Conservation (phyloP, 805 yeast species). For the Kurtzmaniella cleridarum region DNA sequence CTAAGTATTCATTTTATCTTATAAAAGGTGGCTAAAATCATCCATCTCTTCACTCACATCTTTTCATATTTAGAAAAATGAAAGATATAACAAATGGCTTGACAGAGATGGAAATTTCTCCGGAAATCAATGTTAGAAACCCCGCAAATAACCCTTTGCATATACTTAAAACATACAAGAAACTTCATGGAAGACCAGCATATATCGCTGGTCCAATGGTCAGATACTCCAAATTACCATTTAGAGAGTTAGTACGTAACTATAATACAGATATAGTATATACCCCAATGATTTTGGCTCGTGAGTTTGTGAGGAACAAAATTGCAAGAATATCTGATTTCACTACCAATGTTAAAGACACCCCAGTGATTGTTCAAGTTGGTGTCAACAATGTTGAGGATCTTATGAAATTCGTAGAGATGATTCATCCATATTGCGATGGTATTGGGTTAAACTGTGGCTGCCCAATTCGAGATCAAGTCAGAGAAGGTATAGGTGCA, state of each 20-base stretch:
- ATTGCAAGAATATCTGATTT: constrained; percentile 82
- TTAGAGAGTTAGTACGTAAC: constrained; percentile 68
- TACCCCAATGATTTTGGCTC: constrained; percentile 93
- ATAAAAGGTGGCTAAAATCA: constrained; percentile 1
- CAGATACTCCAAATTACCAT: constrained; percentile 89
- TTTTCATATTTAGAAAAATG: constrained; percentile 8
- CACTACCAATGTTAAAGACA: constrained; percentile 66
- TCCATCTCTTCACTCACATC: constrained; percentile 11
- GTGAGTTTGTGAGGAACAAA: constrained; percentile 85
- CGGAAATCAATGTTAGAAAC: constrained; percentile 9
- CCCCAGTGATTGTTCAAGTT: constrained; percentile 79
- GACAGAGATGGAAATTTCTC: not conserved
- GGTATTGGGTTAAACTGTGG: constrained; percentile 96
- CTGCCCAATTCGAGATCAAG: constrained; percentile 93
- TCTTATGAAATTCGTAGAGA: constrained; percentile 72
- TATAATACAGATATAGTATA: constrained; percentile 79
- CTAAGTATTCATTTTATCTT: constrained; percentile 2
- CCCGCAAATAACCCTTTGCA: constrained; percentile 28
- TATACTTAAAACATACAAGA: constrained; percentile 22
- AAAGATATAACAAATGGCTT: constrained; percentile 1
- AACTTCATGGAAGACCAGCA: constrained; percentile 28
- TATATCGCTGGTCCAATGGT: constrained; percentile 87
- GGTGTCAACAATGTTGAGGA: constrained; percentile 86
- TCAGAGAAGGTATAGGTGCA: constrained; percentile 94
- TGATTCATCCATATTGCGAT: constrained; percentile 88